These are phyloP conservation scores for Rosa multiflora DNA, from an alignment of 306 rosid species.

Conservation along the genomic window DNA sequence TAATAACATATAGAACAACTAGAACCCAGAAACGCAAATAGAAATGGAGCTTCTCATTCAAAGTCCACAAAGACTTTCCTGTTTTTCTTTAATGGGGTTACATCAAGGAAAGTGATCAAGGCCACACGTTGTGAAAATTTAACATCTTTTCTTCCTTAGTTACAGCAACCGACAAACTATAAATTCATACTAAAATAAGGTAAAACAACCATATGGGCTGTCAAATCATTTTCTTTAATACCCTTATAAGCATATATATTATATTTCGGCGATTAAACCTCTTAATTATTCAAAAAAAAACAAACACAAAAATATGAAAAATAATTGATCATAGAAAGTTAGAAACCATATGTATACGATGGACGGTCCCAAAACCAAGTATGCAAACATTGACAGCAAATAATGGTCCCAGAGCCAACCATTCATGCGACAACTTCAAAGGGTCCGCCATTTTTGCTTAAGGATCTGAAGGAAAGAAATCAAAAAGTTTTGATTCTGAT, in stretches of 20 bases:
- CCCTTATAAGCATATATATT: no score
- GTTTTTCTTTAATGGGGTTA: background rate
- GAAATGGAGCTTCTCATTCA: slow-evolving; percentile 1
- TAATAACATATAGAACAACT: background rate
- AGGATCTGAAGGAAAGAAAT: background rate
- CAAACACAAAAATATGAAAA: background rate
- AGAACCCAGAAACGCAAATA: slow-evolving; percentile 8
- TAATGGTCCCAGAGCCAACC: slow-evolving; percentile 3
- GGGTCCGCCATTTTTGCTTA: slow-evolving; percentile 1
- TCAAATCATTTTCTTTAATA: slow-evolving; percentile 26
- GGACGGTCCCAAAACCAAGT: background rate
- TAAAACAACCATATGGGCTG: slow-evolving; percentile 22
- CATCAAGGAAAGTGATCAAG: slow-evolving; percentile 13
- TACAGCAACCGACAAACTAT: slow-evolving; percentile 28
- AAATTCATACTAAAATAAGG: slow-evolving; percentile 21
- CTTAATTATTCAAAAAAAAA: background rate
- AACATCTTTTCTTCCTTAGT: slow-evolving; percentile 21
- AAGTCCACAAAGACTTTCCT: slow-evolving; percentile 4
- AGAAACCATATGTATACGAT: background rate
- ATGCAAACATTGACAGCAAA: background rate
- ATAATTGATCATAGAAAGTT: background rate
- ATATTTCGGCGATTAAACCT: background rate
- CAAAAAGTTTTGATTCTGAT: background rate
- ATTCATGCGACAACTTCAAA: slow-evolving; percentile 3
- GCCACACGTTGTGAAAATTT: slow-evolving; percentile 16